Conservation (phyloP, 345 rosid species). For the Eucalyptus rudis region DNA sequence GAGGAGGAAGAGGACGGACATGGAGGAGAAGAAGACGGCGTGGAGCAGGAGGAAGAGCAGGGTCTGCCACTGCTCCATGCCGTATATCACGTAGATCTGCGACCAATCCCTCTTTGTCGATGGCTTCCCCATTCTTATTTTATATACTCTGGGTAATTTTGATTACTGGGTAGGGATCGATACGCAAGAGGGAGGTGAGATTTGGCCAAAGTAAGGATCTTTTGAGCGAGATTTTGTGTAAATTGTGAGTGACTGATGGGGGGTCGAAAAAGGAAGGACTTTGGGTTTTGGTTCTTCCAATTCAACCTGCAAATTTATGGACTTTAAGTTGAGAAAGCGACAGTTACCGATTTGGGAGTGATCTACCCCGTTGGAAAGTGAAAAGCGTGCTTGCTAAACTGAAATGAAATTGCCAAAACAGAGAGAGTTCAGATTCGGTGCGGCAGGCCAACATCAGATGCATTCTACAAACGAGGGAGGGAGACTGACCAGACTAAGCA, state of each 20-base stretch:
- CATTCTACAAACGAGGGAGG: background rate
- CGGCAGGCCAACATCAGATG: background rate
- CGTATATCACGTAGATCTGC: slow-evolving; percentile 93
- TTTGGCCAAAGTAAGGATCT: background rate
- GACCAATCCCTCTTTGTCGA: slow-evolving; percentile 39
- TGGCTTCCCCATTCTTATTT: background rate
- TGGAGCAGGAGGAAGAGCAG: slow-evolving; percentile 52
- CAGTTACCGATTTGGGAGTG: background rate
- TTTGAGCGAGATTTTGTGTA: background rate
- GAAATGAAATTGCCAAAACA: background rate
- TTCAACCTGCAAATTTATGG: background rate
- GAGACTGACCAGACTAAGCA: background rate
- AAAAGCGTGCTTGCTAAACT: background rate
- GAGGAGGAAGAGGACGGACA: slow-evolving; percentile 52
- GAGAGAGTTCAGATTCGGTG: background rate
- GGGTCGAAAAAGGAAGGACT: background rate
- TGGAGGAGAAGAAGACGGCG: slow-evolving; percentile 55
- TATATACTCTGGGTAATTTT: background rate
- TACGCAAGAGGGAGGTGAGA: background rate
- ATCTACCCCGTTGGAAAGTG: background rate
- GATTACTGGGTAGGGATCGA: background rate
- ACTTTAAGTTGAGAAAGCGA: background rate
- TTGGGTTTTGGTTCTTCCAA: background rate
- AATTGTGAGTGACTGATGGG: background rate
- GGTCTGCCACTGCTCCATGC: slow-evolving; percentile 87